Percentiles rank a stretch among this genome's conserved stretches.
Evolutionary conservation across 768 basidiomycete species (phyloP).

Genomic region (Saitozyma podzolica): DNA sequence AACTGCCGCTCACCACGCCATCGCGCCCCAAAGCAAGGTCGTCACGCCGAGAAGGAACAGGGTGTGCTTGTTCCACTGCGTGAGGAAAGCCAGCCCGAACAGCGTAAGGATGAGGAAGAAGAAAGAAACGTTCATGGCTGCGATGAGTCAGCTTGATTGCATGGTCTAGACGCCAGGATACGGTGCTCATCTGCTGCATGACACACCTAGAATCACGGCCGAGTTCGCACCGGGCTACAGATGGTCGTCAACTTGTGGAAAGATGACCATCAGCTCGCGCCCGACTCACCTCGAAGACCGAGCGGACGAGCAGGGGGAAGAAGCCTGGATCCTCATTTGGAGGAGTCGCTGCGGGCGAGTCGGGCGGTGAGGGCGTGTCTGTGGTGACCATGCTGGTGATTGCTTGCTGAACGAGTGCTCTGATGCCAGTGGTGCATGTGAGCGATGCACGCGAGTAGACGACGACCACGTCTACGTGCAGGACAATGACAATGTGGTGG

Average conservation of each 20-base stretch:
- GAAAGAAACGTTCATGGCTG: conserved; percentile 52
- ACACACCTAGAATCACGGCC: conserved; percentile 45
- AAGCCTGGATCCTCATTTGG: conserved; percentile 29
- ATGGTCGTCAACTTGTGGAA: not conserved
- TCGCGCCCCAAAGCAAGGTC: conserved; percentile 42
- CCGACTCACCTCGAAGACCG: conserved; percentile 45
- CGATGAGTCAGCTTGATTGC: not conserved
- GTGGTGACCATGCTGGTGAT: too few relatives aligned
- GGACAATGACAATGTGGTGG: too few relatives aligned
- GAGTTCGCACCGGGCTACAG: conserved; percentile 46
- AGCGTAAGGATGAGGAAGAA: conserved; percentile 44
- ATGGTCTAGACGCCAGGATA: not conserved
- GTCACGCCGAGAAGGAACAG: conserved; percentile 40
- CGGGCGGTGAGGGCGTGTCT: too few relatives aligned
- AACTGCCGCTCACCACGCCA: conserved; percentile 40
- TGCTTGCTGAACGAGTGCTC: too few relatives aligned
- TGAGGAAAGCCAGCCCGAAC: conserved; percentile 45
- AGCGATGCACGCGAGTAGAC: too few relatives aligned
- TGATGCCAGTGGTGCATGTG: too few relatives aligned
- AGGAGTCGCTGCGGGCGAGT: too few relatives aligned
- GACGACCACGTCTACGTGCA: too few relatives aligned
- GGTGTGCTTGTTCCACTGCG: conserved; percentile 47
- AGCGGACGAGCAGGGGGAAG: conserved; percentile 37
- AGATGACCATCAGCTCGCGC: not conserved
- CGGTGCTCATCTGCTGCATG: not conserved